Evolutionary conservation across 106 monocot species (phyloP), one percentile per base, ranked within the genome.

Genomic region (Acorus gramineus): DNA sequence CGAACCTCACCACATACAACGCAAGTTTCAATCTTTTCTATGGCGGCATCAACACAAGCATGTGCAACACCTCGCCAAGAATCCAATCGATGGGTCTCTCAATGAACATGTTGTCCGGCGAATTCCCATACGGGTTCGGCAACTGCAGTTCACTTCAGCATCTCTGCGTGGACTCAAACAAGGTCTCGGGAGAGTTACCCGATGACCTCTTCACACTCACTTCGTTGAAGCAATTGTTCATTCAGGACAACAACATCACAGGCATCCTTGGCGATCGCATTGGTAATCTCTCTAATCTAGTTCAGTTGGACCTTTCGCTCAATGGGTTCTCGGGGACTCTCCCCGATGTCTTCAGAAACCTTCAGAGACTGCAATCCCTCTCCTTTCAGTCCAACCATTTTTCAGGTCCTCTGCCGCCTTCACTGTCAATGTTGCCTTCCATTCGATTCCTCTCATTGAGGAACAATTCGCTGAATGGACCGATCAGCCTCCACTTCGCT

Each of bases 391-490:
- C 65, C 11, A 84, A 84, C 50, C 2, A 4, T 1, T 70, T 89
- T 6, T 5, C 12, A 3, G 89, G 89, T n/a, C 2, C 7, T 54
- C 51, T 89, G 5, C 81, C 84, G 3, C 2, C 50, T 65, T 84
- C 89, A 44, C 57, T 89, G 5, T 79, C 84, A 4, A 74, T 54
- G 7, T 55, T 81, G 55, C 47, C 68, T 7, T 63, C 59, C 10
- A 56, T 89, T 2, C 62, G 51, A 52, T 9, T 63, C 5, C 65
- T 89, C 12, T 71, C 50, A 14, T 65, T 89, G 14, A 73, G 84
- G 68, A 84, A 84, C 68, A 89, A 89, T 56, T 79, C 77, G 8
- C 59, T 89, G 53, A 60, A 14, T 8, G 89, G 89, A 9, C 62
- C 49, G 14, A 81, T 89, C 45, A 46, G 6, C 57, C 64, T 84